phyloP scores from a whole-genome alignment of 1,139 yeast genomes.

The Martiniozyma asiatica region DNA sequence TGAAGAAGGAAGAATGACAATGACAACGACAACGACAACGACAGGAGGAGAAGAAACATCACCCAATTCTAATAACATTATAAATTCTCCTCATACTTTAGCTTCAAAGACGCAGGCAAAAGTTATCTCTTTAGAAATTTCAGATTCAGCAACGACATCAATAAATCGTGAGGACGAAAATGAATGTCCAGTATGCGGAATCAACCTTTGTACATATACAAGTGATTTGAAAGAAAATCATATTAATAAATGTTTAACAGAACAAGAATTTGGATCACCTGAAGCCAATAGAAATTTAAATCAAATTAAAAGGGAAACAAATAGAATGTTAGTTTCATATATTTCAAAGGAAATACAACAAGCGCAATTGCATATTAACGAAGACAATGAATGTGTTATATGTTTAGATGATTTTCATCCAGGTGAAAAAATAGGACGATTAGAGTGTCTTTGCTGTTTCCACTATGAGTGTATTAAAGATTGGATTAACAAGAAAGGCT shows the following conservation, averaged over 20 bases:
- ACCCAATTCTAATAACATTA: no score
- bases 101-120: no score
- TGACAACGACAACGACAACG: no score
- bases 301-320: constrained; percentile 29
- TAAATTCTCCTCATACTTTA: no score
- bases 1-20: background rate
- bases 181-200: constrained; percentile 47
- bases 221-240: constrained; percentile 52
- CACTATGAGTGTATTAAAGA: constrained; percentile 82
- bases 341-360: constrained; percentile 30
- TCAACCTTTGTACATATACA: constrained; percentile 21
- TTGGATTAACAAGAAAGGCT: constrained; percentile 83
- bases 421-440: constrained; percentile 81
- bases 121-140: no score
- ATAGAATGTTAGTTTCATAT: constrained; percentile 78
- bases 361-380: constrained; percentile 11
- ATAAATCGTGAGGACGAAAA: constrained; percentile 11
- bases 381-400: constrained; percentile 72
- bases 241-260: constrained; percentile 53
- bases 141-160: constrained; percentile 11
- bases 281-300: constrained; percentile 19
- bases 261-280: constrained; percentile 60
- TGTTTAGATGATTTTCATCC: constrained; percentile 81
- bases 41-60: no score
- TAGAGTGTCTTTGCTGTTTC: constrained; percentile 89